Conservation (phyloP, 306 rosid genomes). For the Abrus pulchellus region DNA sequence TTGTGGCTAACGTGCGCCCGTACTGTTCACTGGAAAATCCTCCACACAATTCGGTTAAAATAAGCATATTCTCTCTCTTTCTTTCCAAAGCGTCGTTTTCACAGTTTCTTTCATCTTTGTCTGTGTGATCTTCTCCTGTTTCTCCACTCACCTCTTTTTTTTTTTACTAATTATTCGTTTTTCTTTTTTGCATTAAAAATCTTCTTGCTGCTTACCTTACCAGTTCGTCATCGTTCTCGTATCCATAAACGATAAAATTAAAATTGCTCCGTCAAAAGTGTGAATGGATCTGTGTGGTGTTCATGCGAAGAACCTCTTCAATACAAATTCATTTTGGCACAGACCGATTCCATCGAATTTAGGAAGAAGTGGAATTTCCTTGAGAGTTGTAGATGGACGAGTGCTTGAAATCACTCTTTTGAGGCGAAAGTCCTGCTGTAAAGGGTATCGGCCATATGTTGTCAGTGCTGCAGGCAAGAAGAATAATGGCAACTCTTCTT, state of each 20-base stretch:
- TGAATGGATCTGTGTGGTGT: conserved; percentile 83
- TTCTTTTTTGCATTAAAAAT: conserved; percentile 2
- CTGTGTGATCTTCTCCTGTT: conserved; percentile 37
- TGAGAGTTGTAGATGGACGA: conserved; percentile 51
- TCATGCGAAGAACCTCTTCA: conserved; percentile 62
- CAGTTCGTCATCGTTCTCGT: not conserved
- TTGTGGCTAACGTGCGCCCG: not conserved
- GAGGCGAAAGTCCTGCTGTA: conserved; percentile 53
- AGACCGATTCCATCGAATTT: conserved; percentile 59
- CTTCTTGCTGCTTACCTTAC: not conserved
- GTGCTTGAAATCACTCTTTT: conserved; percentile 59
- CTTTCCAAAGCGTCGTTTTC: conserved; percentile 43
- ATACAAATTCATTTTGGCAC: conserved; percentile 56
- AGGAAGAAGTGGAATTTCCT: conserved; percentile 52
- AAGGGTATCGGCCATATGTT: conserved; percentile 51
- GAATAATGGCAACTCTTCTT: conserved; percentile 67
- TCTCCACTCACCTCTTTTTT: conserved; percentile 27
- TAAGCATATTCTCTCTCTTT: conserved; percentile 43
- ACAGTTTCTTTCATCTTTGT: conserved; percentile 24
- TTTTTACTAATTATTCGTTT: not conserved
- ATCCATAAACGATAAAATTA: conserved; percentile 5
- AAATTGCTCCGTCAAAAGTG: conserved; percentile 18
- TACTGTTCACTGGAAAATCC: not conserved
- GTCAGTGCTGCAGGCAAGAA: conserved; percentile 77
- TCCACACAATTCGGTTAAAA: conserved; percentile 35